phyloP scores from a whole-genome alignment of 768 basidiomycete genomes.

The Suillus sp. region DNA sequence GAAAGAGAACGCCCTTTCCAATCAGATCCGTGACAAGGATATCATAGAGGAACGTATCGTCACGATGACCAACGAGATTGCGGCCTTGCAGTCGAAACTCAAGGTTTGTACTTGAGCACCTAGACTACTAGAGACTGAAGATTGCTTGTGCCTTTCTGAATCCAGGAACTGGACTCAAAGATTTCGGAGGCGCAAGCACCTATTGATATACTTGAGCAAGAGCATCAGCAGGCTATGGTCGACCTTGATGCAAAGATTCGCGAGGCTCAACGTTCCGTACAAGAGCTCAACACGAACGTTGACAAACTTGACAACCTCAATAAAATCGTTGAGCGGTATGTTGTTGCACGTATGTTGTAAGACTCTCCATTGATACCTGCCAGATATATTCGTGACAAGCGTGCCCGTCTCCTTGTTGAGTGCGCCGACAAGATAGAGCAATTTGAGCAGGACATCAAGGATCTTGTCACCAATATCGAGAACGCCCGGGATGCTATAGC shows the following conservation, averaged over 20 bases:
- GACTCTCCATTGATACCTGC: not conserved
- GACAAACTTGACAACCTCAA: constrained; percentile 65
- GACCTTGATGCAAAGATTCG: constrained; percentile 51
- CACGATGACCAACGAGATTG: constrained; percentile 60
- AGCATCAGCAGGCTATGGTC: constrained; percentile 49
- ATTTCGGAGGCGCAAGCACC: constrained; percentile 64
- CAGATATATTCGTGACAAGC: constrained; percentile 77
- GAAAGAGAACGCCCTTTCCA: constrained; percentile 56
- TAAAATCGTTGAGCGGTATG: constrained; percentile 67
- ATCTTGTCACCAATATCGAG: constrained; percentile 43
- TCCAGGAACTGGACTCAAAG: constrained; percentile 63
- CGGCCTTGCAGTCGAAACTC: constrained; percentile 41
- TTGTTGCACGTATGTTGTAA: not conserved
- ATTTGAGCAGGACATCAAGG: constrained; percentile 46
- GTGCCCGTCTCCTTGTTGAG: constrained; percentile 59
- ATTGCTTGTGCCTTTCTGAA: not conserved
- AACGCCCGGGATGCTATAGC: constrained; percentile 47
- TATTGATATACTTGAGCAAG: constrained; percentile 61
- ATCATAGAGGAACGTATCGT: constrained; percentile 56
- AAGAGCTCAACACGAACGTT: constrained; percentile 65
- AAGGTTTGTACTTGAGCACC: constrained; percentile 44
- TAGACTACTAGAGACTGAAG: constrained; percentile 1
- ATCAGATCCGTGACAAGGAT: constrained; percentile 60
- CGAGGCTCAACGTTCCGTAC: constrained; percentile 55
- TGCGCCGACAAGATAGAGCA: constrained; percentile 55